Evolutionary conservation across 805 yeast genomes (phyloP).

Genomic region (Henningerozyma blattae): DNA sequence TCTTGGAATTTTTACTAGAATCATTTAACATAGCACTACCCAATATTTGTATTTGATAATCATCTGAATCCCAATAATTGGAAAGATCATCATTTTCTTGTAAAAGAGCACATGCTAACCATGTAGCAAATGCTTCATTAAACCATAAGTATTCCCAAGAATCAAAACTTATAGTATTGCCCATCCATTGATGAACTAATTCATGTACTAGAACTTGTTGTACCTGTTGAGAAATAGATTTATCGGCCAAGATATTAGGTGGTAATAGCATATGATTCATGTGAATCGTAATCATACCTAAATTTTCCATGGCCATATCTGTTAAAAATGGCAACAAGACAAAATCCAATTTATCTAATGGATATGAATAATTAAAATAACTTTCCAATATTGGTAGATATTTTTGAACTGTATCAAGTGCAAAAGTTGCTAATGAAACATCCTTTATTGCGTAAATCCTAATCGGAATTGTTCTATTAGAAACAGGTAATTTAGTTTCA

Average conservation of each 20-base stretch:
- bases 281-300: constrained; percentile 54
- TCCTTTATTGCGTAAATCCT: constrained; percentile 43
- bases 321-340: constrained; percentile 57
- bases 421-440: constrained; percentile 33
- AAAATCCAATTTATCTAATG: constrained; percentile 54
- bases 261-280: constrained; percentile 36
- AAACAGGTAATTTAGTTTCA: constrained; percentile 9
- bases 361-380: constrained; percentile 36
- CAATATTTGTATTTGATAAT: constrained; percentile 13
- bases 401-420: constrained; percentile 36
- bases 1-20: constrained; percentile 5
- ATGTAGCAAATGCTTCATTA: constrained; percentile 71
- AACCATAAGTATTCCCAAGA: constrained; percentile 63
- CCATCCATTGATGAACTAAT: constrained; percentile 72
- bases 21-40: constrained; percentile 10
- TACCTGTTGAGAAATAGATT: constrained; percentile 23
- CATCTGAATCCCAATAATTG: constrained; percentile 14
- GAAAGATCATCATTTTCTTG: constrained; percentile 12
- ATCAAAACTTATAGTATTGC: constrained; percentile 54
- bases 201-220: constrained; percentile 59
- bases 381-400: constrained; percentile 37
- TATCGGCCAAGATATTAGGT: constrained; percentile 18
- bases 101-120: constrained; percentile 43
- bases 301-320: constrained; percentile 76
- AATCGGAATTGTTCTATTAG: constrained; percentile 29